Evolutionary conservation across 768 basidiomycete species (phyloP).

Genomic region (Leccinum pellstonianum): DNA sequence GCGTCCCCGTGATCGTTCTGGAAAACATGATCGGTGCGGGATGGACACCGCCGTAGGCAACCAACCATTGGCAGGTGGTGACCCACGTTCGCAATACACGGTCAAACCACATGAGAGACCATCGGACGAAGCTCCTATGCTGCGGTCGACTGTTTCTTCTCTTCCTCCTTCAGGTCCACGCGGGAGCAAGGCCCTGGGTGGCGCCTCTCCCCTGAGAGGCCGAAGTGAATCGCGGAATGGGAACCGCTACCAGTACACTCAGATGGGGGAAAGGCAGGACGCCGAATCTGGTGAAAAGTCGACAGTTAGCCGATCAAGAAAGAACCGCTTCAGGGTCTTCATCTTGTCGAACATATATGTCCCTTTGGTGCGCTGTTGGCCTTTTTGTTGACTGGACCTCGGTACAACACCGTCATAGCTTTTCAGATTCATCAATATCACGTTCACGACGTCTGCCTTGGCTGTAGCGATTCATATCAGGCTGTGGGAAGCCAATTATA

Average conservation of each 20-base stretch:
- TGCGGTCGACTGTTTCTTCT: conserved; percentile 27
- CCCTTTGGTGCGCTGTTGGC: conserved; percentile 57
- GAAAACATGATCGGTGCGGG: conserved; percentile 7
- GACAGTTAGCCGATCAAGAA: conserved; percentile 32
- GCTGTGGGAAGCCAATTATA: conserved; percentile 46
- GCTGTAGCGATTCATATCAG: conserved; percentile 79
- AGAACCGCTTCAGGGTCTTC: conserved; percentile 59
- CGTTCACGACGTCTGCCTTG: conserved; percentile 76
- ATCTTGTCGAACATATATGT: conserved; percentile 75
- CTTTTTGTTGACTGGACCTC: not conserved
- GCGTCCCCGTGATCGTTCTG: conserved; percentile 44
- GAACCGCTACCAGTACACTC: conserved; percentile 16
- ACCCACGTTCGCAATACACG: conserved; percentile 18
- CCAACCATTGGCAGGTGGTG: conserved; percentile 12
- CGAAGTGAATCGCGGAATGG: conserved; percentile 12
- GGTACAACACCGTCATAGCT: conserved; percentile 46
- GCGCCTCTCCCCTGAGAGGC: conserved; percentile 60
- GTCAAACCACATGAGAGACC: conserved; percentile 14
- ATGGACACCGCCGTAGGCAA: not conserved
- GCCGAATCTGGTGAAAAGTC: conserved; percentile 31
- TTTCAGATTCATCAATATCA: conserved; percentile 81
- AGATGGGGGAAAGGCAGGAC: conserved; percentile 22
- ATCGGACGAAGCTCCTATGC: conserved; percentile 23
- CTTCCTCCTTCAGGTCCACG: conserved; percentile 47
- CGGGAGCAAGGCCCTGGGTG: conserved; percentile 58